Percentiles rank a stretch among this genome's conserved stretches.
phyloP scores from a whole-genome alignment of 2,329 filamentous ascomycete genomes.

The Neonectria punicea region DNA sequence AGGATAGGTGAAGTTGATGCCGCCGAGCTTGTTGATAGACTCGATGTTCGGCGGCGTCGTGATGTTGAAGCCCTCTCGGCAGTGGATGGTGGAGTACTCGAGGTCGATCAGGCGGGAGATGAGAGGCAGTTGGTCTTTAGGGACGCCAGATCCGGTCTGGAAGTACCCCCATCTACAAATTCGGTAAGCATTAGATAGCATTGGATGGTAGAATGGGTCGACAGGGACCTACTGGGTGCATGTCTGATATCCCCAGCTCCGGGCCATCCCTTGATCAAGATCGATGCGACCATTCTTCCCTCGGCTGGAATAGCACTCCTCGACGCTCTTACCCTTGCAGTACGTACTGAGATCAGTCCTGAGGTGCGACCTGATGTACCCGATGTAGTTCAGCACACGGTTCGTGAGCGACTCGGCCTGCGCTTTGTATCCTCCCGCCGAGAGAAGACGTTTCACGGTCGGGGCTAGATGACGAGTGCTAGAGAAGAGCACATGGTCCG shows the following conservation, averaged over 20 bases:
- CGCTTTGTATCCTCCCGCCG: constrained; percentile 52
- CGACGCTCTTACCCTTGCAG: constrained; percentile 41
- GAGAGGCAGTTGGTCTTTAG: constrained; percentile 70
- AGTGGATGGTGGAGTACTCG: constrained; percentile 70
- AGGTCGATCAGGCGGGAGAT: constrained; percentile 77
- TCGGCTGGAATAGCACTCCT: constrained; percentile 47
- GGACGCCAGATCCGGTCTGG: constrained; percentile 76
- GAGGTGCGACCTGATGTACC: constrained; percentile 52
- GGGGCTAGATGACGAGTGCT: constrained; percentile 49
- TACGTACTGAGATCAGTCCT: constrained; percentile 30
- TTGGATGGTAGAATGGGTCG: accelerated
- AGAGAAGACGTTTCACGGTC: constrained; percentile 53
- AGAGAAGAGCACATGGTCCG: constrained; percentile 54
- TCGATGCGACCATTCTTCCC: constrained; percentile 33
- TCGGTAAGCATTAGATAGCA: constrained; percentile 35
- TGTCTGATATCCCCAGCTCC: constrained; percentile 64
- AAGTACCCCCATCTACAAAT: constrained; percentile 77
- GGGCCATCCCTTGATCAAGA: constrained; percentile 38
- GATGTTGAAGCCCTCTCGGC: constrained; percentile 76
- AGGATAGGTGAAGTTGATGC: constrained; percentile 76
- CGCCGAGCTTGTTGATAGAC: constrained; percentile 80
- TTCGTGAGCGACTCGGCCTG: constrained; percentile 52
- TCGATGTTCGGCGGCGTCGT: constrained; percentile 69
- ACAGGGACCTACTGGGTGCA: constrained; percentile 60
- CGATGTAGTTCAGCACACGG: constrained; percentile 64